These are phyloP conservation scores for Lagenaria siceraria DNA, from an alignment of 306 rosid species.

Conservation along the genomic window DNA sequence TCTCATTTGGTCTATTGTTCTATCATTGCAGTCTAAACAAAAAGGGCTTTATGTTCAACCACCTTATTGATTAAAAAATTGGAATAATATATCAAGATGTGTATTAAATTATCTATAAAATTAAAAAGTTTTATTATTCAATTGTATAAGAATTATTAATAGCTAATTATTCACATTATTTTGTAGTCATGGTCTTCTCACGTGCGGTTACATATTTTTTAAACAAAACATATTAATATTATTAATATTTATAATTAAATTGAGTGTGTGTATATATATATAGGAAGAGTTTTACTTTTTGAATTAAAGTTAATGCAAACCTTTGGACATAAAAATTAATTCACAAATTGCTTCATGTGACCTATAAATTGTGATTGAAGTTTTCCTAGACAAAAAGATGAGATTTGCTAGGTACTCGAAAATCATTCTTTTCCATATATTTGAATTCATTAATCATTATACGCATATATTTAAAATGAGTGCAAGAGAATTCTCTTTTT, in stretches of 20 bases:
- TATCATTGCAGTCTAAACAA: background rate
- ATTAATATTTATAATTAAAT: too few relatives aligned
- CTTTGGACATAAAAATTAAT: background rate
- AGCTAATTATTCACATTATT: background rate
- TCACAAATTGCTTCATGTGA: background rate
- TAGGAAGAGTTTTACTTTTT: background rate
- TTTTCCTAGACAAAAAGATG: background rate
- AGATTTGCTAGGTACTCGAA: background rate
- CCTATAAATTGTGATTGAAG: background rate
- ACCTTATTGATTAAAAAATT: background rate
- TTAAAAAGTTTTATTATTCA: background rate
- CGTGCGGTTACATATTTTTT: background rate
- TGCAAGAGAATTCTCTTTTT: background rate
- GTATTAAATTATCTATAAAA: background rate
- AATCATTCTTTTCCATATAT: background rate
- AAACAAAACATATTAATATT: too few relatives aligned
- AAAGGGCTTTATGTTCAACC: background rate
- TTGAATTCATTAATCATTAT: background rate
- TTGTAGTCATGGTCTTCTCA: background rate
- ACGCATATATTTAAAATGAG: background rate
- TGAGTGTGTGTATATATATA: too few relatives aligned
- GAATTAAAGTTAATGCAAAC: background rate
- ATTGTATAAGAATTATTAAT: background rate
- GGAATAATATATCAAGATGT: background rate
- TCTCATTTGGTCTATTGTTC: conserved; percentile 1